Evolutionary conservation across 1,139 yeast species (phyloP).

Genomic region (Protomyces arabidopsidicola): DNA sequence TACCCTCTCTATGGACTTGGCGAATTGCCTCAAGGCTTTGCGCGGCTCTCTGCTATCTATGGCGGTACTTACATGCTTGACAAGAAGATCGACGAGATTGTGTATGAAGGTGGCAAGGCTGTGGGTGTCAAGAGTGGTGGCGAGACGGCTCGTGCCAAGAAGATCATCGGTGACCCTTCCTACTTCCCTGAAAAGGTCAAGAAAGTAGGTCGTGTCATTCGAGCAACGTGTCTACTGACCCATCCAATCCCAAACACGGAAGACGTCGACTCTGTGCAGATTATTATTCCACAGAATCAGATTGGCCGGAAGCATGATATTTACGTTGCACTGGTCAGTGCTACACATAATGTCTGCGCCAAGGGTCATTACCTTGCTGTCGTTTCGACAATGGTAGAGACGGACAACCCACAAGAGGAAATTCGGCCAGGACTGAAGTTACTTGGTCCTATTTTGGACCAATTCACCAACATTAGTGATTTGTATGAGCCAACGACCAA

Average conservation of each 20-base stretch:
- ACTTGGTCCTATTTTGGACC: constrained; percentile 70
- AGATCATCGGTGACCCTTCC: constrained; percentile 96
- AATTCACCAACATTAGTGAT: constrained; percentile 92
- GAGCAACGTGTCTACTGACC: constrained; percentile 90
- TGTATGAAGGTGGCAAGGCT: constrained; percentile 69
- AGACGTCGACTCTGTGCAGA: constrained; percentile 84
- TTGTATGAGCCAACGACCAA: constrained; percentile 80
- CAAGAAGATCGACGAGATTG: constrained; percentile 86
- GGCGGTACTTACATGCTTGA: constrained; percentile 99
- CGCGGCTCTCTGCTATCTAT: constrained; percentile 91
- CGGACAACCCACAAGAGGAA: constrained; percentile 87
- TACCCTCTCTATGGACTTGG: constrained; percentile 97
- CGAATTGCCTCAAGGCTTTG: constrained; percentile 97
- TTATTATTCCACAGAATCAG: constrained; percentile 94
- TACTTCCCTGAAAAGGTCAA: constrained; percentile 89
- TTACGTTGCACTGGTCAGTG: constrained; percentile 84
- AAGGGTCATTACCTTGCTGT: constrained; percentile 89
- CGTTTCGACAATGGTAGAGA: constrained; percentile 89
- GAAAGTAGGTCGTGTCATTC: constrained; percentile 81
- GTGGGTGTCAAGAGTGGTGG: constrained; percentile 85
- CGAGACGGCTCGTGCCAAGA: constrained; percentile 85
- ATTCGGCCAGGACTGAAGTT: constrained; percentile 91
- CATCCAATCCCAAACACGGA: constrained; percentile 83
- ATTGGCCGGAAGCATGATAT: constrained; percentile 84
- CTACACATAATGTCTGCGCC: constrained; percentile 86